phyloP scores from a whole-genome alignment of 73 alveolate species.

The Paramecium biaurelia region DNA sequence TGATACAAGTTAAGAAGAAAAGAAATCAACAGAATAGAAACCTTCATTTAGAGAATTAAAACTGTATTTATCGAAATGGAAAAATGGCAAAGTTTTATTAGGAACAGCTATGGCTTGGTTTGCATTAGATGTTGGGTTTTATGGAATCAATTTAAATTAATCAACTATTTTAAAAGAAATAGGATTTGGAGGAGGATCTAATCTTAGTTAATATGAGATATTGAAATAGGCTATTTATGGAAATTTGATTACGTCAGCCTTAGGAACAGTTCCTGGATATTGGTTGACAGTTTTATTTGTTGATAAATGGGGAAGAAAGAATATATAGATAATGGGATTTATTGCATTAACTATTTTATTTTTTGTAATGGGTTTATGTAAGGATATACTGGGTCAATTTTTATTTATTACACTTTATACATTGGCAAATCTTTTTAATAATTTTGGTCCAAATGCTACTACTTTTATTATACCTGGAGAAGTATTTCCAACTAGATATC shows the following conservation, averaged over 20 bases:
- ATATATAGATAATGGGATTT: constrained; percentile 32
- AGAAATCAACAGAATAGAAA: neutral
- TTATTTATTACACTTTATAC: neutral
- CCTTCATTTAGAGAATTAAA: neutral
- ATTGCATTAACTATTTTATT: constrained; percentile 5
- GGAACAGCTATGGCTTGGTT: constrained; percentile 33
- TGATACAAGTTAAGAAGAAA: neutral
- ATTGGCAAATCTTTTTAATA: constrained; percentile 1
- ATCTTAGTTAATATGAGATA: neutral
- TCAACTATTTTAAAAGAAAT: neutral
- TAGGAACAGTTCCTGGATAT: constrained; percentile 57
- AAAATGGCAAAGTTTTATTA: neutral
- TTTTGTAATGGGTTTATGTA: neutral
- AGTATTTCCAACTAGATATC: constrained; percentile 19
- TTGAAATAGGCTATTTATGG: neutral
- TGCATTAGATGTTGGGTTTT: constrained; percentile 27
- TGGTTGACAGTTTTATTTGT: constrained; percentile 10
- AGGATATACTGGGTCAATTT: neutral
- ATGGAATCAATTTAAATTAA: constrained; percentile 15
- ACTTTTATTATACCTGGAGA: constrained; percentile 61
- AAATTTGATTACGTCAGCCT: neutral
- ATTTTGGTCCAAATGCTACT: constrained; percentile 49
- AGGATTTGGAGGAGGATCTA: neutral
- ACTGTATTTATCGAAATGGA: neutral
- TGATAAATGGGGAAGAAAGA: constrained; percentile 29